These are phyloP conservation scores for Galerina marginata DNA, from an alignment of 768 basidiomycete genomes.

Conservation along the genomic window DNA sequence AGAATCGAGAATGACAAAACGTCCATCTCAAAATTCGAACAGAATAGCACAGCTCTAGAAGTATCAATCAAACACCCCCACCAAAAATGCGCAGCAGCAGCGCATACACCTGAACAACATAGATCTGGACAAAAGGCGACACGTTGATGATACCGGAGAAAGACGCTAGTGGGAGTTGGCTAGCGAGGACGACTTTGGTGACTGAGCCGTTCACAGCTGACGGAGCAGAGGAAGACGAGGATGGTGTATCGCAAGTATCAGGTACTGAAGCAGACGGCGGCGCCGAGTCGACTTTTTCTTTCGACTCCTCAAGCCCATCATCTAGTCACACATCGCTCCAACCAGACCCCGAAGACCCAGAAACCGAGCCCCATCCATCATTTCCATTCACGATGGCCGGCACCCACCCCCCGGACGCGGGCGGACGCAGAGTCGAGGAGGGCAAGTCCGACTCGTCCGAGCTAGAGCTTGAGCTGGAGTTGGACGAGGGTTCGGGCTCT, in stretches of 20 bases:
- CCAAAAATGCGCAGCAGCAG: conserved; percentile 38
- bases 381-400: background rate
- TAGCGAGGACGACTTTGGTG: background rate
- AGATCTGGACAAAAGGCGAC: conserved; percentile 42
- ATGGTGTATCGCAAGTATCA: too few relatives aligned
- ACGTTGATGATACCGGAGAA: conserved; percentile 25
- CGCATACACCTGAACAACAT: conserved; percentile 48
- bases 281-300: too few relatives aligned
- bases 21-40: too few relatives aligned
- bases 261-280: background rate
- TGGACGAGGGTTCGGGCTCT: background rate
- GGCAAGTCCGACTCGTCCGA: conserved; percentile 2
- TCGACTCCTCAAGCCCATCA: conserved; percentile 6
- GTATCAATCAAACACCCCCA: background rate
- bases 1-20: too few relatives aligned
- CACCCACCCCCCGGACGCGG: background rate
- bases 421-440: background rate
- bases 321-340: conserved; percentile 27
- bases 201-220: background rate
- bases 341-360: conserved; percentile 11
- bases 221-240: background rate
- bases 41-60: background rate
- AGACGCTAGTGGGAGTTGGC: background rate
- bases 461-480: background rate
- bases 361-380: background rate